Conservation (phyloP, 306 rosid species). For the Quercus parvula region DNA sequence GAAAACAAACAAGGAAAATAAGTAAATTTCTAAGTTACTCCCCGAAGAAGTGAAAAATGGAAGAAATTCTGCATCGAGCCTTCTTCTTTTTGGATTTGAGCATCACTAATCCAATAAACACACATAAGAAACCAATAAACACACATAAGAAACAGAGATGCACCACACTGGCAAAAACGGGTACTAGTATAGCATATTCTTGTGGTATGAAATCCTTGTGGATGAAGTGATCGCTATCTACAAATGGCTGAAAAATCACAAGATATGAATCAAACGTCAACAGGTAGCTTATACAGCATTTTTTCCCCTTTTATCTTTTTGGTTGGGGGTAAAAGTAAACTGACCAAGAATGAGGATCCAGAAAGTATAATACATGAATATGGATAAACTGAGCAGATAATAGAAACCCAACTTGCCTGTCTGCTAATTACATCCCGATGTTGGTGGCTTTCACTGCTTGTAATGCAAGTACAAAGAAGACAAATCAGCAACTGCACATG, state of each 20-base stretch:
- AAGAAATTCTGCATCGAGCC: conserved; percentile 28
- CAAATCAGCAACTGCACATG: conserved; percentile 1
- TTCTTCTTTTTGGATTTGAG: conserved; percentile 89
- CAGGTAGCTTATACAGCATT: conserved; percentile 5
- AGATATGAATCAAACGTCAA: not conserved
- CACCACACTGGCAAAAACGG: conserved; percentile 67
- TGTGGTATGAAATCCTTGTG: conserved; percentile 80
- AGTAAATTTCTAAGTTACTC: not conserved
- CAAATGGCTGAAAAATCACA: conserved; percentile 83
- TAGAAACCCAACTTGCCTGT: conserved; percentile 78
- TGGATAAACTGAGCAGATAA: conserved; percentile 66
- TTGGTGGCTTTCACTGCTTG: conserved; percentile 37
- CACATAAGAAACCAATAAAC: conserved; percentile 71
- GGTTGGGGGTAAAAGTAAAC: conserved; percentile 14
- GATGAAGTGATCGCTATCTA: conserved; percentile 77
- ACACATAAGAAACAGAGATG: conserved; percentile 70
- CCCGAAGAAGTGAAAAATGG: not conserved
- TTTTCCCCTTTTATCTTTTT: not conserved
- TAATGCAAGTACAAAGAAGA: conserved; percentile 8
- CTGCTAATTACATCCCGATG: conserved; percentile 68
- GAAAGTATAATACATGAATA: conserved; percentile 85
- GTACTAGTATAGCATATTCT: conserved; percentile 83
- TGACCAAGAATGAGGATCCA: conserved; percentile 88
- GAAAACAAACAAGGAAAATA: not conserved
- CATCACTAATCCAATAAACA: conserved; percentile 79